These are phyloP conservation scores for Penicillium riverlandense DNA, from an alignment of 495 filamentous ascomycete species.

Conservation along the genomic window DNA sequence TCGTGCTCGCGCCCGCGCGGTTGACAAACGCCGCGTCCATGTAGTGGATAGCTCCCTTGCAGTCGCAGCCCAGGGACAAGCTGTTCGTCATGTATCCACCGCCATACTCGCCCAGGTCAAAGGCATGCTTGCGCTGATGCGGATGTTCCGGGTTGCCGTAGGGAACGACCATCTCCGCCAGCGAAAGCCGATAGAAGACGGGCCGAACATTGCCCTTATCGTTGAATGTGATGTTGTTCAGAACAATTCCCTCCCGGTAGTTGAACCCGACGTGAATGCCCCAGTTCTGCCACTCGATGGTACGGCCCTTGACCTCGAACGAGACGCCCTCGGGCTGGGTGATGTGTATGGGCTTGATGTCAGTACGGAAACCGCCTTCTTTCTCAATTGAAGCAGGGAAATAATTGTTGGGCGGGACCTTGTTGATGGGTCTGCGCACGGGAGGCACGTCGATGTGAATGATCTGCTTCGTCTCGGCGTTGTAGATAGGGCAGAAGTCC, in stretches of 20 bases:
- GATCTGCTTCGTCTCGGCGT: constrained; percentile 74
- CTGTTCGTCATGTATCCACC: constrained; percentile 96
- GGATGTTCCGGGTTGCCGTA: constrained; percentile 92
- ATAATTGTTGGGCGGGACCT: constrained; percentile 71
- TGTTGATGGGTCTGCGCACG: constrained; percentile 70
- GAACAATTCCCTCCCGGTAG: constrained; percentile 76
- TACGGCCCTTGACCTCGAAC: constrained; percentile 71
- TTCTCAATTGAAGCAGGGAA: constrained; percentile 65
- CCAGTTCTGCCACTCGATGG: constrained; percentile 94
- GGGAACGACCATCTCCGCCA: constrained; percentile 95
- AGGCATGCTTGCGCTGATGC: constrained; percentile 90
- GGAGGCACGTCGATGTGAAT: constrained; percentile 86
- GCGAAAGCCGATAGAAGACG: constrained; percentile 79
- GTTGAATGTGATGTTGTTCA: constrained; percentile 81
- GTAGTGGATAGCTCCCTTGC: constrained; percentile 92
- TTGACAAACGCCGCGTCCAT: constrained; percentile 81
- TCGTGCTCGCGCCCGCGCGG: constrained; percentile 63
- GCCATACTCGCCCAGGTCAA: constrained; percentile 91
- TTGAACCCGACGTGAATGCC: constrained; percentile 92
- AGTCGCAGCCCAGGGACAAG: constrained; percentile 83
- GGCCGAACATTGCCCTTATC: constrained; percentile 70
- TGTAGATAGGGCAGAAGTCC: constrained; percentile 92
- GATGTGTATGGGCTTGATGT: constrained; percentile 90
- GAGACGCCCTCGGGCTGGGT: constrained; percentile 93
- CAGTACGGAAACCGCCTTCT: constrained; percentile 68